Conservation (phyloP, 805 yeast genomes). For the Myxozyma kluyveri region DNA sequence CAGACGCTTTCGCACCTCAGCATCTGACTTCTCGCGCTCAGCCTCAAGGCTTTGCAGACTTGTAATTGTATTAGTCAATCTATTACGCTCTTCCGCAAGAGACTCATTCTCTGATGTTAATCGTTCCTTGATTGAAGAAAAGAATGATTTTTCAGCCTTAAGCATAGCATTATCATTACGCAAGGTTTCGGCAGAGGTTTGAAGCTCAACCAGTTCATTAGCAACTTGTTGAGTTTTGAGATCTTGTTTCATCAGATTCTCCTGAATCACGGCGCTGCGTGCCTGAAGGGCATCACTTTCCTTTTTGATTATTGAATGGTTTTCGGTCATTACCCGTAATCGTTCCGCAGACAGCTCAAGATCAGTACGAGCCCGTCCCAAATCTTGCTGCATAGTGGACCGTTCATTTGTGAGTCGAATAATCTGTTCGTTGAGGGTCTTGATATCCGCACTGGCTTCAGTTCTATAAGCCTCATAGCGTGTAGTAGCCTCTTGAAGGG, state of each 20-base stretch:
- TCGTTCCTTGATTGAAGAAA: constrained; percentile 50
- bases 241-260: constrained; percentile 49
- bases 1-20: constrained; percentile 51
- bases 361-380: constrained; percentile 57
- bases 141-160: constrained; percentile 54
- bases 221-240: constrained; percentile 46
- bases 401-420: constrained; percentile 43
- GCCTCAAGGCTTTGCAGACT: constrained; percentile 59
- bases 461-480: constrained; percentile 42
- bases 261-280: constrained; percentile 45
- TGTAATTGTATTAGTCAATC: constrained; percentile 54
- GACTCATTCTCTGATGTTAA: constrained; percentile 52
- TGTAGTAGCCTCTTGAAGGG: constrained; percentile 34
- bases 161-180: constrained; percentile 49
- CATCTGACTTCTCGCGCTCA: constrained; percentile 56
- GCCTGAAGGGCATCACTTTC: constrained; percentile 49
- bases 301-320: constrained; percentile 42
- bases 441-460: constrained; percentile 47
- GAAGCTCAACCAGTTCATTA: constrained; percentile 57
- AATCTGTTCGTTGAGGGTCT: constrained; percentile 51
- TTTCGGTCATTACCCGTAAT: constrained; percentile 43
- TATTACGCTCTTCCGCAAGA: constrained; percentile 56
- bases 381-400: constrained; percentile 48
- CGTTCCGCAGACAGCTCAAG: constrained; percentile 55
- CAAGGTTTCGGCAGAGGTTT: constrained; percentile 45